These are phyloP conservation scores for Blastomyces percursus DNA, from an alignment of 2,329 filamentous ascomycete genomes.

Conservation along the genomic window DNA sequence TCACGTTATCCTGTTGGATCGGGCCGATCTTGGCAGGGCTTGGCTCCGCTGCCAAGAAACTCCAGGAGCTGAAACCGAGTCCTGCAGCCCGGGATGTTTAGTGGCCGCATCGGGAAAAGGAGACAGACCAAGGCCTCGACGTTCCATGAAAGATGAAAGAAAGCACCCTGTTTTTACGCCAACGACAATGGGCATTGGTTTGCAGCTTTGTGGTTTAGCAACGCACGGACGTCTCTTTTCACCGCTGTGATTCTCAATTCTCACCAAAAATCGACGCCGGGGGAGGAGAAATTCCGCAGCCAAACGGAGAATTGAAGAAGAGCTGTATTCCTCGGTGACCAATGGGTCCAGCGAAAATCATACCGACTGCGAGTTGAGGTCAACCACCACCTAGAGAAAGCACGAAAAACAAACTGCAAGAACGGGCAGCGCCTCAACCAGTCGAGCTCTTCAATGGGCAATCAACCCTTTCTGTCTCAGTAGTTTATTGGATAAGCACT, in stretches of 20 bases:
- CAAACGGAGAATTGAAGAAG: neutral
- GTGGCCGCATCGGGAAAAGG: neutral
- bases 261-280: neutral
- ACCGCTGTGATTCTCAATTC: neutral
- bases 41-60: neutral
- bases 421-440: neutral
- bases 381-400: neutral
- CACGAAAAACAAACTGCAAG: neutral
- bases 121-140: neutral
- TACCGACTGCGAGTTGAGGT: neutral
- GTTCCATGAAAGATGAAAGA: neutral
- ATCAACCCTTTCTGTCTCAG: neutral
- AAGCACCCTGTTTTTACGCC: neutral
- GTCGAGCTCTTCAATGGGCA: neutral
- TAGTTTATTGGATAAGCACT: neutral
- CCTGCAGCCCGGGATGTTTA: neutral
- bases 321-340: neutral
- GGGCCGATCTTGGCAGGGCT: neutral
- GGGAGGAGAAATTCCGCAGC: neutral
- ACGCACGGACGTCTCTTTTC: neutral
- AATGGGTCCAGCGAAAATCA: neutral
- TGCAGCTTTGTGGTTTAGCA: neutral
- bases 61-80: neutral
- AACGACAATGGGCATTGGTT: neutral
- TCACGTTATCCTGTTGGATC: neutral